Percentiles rank a stretch among this genome's conserved stretches.
Evolutionary conservation across 2,329 filamentous ascomycete genomes (phyloP).

Genomic region (Botrytis squamosa): DNA sequence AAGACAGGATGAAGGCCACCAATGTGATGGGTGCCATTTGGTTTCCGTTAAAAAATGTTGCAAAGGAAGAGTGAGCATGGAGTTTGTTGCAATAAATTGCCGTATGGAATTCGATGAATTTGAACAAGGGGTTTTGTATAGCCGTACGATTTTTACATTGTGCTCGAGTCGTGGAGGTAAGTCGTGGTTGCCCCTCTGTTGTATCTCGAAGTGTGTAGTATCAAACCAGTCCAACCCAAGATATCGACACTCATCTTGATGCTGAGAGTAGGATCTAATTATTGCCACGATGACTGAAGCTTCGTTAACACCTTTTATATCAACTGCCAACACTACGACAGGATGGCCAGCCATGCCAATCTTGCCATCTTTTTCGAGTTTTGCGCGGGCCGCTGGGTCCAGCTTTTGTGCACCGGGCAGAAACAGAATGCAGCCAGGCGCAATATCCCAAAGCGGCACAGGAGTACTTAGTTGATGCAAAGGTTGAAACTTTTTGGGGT

Average conservation of each 20-base stretch:
- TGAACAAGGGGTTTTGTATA: not conserved
- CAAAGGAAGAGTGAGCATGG: not conserved
- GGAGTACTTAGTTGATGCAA: fast-evolving
- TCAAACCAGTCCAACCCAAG: conserved; percentile 1
- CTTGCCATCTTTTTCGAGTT: not conserved
- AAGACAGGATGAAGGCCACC: conserved; percentile 6
- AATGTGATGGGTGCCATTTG: not conserved
- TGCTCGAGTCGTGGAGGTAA: not conserved
- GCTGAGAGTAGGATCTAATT: not conserved
- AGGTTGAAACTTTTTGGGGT: not conserved
- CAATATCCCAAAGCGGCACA: conserved; percentile 21
- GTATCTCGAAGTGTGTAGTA: not conserved
- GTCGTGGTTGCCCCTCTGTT: no score
- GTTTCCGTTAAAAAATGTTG: not conserved
- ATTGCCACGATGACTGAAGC: not conserved
- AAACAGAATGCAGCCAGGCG: conserved; percentile 10
- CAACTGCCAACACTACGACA: conserved; percentile 5
- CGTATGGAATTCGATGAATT: not conserved
- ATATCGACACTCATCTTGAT: not conserved
- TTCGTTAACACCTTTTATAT: not conserved
- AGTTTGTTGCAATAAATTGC: not conserved
- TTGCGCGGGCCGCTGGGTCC: no score
- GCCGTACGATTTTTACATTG: not conserved
- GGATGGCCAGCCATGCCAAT: not conserved
- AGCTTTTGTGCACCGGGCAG: not conserved